Conservation (phyloP, 805 yeast genomes). For the Pichia cabralensis region DNA sequence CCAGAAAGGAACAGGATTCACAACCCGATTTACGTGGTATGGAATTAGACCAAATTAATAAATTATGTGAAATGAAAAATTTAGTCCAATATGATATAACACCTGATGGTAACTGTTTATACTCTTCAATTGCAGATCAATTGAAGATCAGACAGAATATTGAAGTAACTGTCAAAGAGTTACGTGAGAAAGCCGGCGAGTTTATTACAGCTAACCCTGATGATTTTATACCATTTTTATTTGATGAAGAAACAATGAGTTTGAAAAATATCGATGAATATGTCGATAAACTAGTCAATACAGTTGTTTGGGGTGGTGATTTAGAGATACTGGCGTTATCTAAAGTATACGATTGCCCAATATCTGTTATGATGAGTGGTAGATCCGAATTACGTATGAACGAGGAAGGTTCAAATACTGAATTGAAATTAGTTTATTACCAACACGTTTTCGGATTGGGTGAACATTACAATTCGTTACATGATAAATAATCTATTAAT, state of each 20-base stretch:
- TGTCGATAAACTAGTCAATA: constrained; percentile 53
- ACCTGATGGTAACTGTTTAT: constrained; percentile 94
- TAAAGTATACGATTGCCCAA: constrained; percentile 57
- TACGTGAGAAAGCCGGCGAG: constrained; percentile 56
- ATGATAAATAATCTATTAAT: constrained; percentile 14
- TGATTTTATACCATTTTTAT: constrained; percentile 70
- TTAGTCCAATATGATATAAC: constrained; percentile 57
- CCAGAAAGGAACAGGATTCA: constrained; percentile 55
- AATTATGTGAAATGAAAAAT: constrained; percentile 37
- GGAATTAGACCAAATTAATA: constrained; percentile 58
- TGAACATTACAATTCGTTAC: constrained; percentile 84
- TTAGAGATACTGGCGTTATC: constrained; percentile 80
- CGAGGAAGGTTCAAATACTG: constrained; percentile 43
- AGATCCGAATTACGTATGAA: constrained; percentile 56
- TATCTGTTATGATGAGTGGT: constrained; percentile 73
- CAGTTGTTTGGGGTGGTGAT: constrained; percentile 96
- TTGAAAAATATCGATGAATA: constrained; percentile 60
- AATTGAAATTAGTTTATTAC: constrained; percentile 67
- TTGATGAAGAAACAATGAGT: constrained; percentile 65
- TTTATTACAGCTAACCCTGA: constrained; percentile 57
- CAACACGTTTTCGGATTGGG: constrained; percentile 84
- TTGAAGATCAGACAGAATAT: constrained; percentile 41
- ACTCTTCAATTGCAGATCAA: constrained; percentile 80
- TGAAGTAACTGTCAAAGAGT: constrained; percentile 33
- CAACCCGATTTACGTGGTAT: constrained; percentile 60